Evolutionary conservation across 768 basidiomycete genomes (phyloP), one percentile per base, ranked within the genome.

Genomic region (Calocybe gangraenosa): DNA sequence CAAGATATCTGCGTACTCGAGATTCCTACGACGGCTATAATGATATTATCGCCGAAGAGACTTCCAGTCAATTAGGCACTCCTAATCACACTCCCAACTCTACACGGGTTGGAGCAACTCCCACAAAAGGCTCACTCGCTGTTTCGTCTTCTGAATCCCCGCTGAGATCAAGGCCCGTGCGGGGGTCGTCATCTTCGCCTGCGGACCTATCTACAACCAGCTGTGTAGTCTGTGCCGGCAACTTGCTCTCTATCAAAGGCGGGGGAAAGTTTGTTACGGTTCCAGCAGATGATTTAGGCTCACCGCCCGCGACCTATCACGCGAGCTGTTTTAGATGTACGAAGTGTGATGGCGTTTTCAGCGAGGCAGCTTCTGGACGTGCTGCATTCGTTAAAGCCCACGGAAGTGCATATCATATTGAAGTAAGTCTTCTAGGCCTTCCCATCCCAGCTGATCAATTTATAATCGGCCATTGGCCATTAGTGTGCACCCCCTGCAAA

Each of bases 241-340:
- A 73, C 4, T 68, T 91, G 40, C 84, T 87, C 58, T 74, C 71
- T 34, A 63, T 72, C 3, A 70, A 67, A 20, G 75, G 76, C 44
- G 78, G 76, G 5, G 81, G 84, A 33, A 76, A 75, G 46, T 90
- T 82, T 60, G 78, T 90, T 23, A 85, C 84, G 2, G 76, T 89
- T 21, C 85, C 87, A 6, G 77, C 75, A 46, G 65, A 69, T 25
- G 70, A 68, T 11, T 65, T 67, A 35, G 71, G 65, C 22, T 68
- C 68, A 14, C 64, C 67, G 18, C 73, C 79, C n/a, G 74, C 75
- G 59, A 71, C 74, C 17, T 92, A 86, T 55, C 89, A 92, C 52
- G 70, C 76, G 2, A 74, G 79, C 34, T 92, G 89, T 59, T 91
- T 92, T 63, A 78, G 74, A 42, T 92, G 89, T 55, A 67, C 61